These are phyloP conservation scores for Sclerospora graminicola DNA, from an alignment of 352 stramenopile genomes.

Conservation along the genomic window DNA sequence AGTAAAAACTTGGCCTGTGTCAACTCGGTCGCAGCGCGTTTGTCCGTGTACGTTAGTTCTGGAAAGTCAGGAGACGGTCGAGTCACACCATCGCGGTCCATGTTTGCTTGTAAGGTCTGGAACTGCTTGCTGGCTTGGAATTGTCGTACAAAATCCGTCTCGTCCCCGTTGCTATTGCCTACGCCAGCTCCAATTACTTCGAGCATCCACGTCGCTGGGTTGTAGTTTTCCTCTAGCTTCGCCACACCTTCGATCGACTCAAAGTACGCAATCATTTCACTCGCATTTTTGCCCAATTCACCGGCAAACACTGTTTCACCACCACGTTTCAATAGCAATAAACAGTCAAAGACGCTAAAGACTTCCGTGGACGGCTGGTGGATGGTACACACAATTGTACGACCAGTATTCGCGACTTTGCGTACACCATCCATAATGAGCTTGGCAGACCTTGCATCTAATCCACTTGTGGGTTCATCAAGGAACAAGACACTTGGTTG, in stretches of 20 bases:
- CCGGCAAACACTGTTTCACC: constrained; percentile 44
- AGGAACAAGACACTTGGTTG: constrained; percentile 16
- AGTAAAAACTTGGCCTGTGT: constrained; percentile 29
- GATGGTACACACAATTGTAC: constrained; percentile 87
- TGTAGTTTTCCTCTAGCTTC: constrained; percentile 53
- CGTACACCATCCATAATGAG: constrained; percentile 80
- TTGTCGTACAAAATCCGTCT: constrained; percentile 23
- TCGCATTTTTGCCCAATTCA: constrained; percentile 28
- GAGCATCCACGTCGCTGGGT: constrained; percentile 46
- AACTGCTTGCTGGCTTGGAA: constrained; percentile 25
- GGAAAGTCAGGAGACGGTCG: constrained; percentile 16
- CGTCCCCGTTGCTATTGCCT: constrained; percentile 14
- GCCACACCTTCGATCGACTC: constrained; percentile 23
- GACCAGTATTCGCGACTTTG: constrained; percentile 65
- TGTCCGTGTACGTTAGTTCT: constrained; percentile 22
- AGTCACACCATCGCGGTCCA: constrained; percentile 24
- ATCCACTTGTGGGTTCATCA: constrained; percentile 80
- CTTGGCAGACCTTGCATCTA: constrained; percentile 82
- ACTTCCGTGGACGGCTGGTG: constrained; percentile 86
- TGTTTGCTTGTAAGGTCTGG: constrained; percentile 15
- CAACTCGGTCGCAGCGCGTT: constrained; percentile 14
- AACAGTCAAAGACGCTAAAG: constrained; percentile 35
- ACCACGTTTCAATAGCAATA: constrained; percentile 19
- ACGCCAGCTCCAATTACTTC: constrained; percentile 37
- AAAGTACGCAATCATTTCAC: constrained; percentile 22